phyloP scores from a whole-genome alignment of 2,329 filamentous ascomycete species.

The Lithohypha guttulata region DNA sequence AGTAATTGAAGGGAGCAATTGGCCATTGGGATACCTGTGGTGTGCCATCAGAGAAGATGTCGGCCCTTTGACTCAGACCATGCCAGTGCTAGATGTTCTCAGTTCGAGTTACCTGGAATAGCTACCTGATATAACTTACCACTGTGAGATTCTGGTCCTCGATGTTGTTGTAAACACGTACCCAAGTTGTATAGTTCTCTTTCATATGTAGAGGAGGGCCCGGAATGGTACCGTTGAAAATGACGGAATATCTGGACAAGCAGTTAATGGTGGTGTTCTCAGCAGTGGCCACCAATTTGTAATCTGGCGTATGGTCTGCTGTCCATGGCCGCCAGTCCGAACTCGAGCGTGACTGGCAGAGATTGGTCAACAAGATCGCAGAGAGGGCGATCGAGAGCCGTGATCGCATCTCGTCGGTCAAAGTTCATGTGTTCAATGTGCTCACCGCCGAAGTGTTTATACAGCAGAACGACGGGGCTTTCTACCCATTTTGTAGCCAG shows the following conservation, averaged over 20 bases:
- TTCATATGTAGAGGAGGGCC: constrained; percentile 39
- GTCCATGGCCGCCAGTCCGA: constrained; percentile 1
- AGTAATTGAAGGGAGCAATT: constrained; percentile 49
- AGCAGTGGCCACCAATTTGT: constrained; percentile 36
- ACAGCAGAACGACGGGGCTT: too few relatives aligned
- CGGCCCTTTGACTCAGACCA: constrained; percentile 48
- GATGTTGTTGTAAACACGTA: constrained; percentile 50
- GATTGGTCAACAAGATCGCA: too few relatives aligned
- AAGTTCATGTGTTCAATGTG: too few relatives aligned
- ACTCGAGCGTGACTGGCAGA: neutral
- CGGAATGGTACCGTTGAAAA: constrained; percentile 44
- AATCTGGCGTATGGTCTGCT: constrained; percentile 28
- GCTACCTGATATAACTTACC: constrained; percentile 26
- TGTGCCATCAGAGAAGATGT: constrained; percentile 55
- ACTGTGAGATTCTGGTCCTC: constrained; percentile 44
- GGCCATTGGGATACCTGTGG: constrained; percentile 55
- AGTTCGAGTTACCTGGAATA: neutral
- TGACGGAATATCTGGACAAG: constrained; percentile 35
- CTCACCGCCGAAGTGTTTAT: too few relatives aligned
- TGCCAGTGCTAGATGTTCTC: constrained; percentile 50
- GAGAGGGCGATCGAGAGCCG: too few relatives aligned
- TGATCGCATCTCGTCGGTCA: too few relatives aligned
- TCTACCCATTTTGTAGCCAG: too few relatives aligned
- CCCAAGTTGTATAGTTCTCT: constrained; percentile 40
- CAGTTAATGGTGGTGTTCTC: constrained; percentile 36